Conservation (phyloP, 768 basidiomycete genomes). For the Xerocomus brunneocitrinus region DNA sequence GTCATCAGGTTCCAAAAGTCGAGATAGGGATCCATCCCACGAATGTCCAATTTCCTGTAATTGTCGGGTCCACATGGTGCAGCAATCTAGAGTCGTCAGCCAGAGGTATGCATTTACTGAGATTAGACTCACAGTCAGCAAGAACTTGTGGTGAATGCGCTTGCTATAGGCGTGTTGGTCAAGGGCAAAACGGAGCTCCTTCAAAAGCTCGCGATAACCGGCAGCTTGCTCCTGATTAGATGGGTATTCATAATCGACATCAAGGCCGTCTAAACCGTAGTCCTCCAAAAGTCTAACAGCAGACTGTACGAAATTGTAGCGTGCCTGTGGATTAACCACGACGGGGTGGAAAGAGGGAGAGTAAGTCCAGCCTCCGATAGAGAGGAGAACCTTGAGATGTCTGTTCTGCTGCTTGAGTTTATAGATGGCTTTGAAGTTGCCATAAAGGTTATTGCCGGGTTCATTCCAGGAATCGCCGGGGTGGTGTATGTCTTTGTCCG, state of each 20-base stretch:
- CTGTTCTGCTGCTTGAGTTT: constrained; percentile 83
- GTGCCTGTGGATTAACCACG: constrained; percentile 56
- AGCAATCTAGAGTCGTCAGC: constrained; percentile 55
- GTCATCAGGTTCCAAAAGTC: constrained; percentile 99
- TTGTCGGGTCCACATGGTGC: constrained; percentile 90
- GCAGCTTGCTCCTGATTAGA: constrained; percentile 67
- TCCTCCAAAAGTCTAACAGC: constrained; percentile 81
- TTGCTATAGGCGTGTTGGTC: constrained; percentile 70
- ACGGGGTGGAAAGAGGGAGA: constrained; percentile 83
- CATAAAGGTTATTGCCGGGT: constrained; percentile 83
- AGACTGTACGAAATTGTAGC: constrained; percentile 76
- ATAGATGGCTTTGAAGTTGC: constrained; percentile 92
- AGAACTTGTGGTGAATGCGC: constrained; percentile 56
- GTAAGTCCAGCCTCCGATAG: constrained; percentile 96
- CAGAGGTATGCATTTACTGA: not conserved
- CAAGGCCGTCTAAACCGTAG: constrained; percentile 88
- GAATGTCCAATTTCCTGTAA: constrained; percentile 71
- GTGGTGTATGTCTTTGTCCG: constrained; percentile 96
- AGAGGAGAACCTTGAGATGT: constrained; percentile 74
- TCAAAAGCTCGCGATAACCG: constrained; percentile 81
- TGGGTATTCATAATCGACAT: constrained; percentile 94
- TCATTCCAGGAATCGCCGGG: constrained; percentile 96
- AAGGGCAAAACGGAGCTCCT: constrained; percentile 67
- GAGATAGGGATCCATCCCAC: constrained; percentile 82
- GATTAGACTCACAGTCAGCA: constrained; percentile 60